Conservation (phyloP, 2,329 filamentous ascomycete species). For the Aspergillus sp. region DNA sequence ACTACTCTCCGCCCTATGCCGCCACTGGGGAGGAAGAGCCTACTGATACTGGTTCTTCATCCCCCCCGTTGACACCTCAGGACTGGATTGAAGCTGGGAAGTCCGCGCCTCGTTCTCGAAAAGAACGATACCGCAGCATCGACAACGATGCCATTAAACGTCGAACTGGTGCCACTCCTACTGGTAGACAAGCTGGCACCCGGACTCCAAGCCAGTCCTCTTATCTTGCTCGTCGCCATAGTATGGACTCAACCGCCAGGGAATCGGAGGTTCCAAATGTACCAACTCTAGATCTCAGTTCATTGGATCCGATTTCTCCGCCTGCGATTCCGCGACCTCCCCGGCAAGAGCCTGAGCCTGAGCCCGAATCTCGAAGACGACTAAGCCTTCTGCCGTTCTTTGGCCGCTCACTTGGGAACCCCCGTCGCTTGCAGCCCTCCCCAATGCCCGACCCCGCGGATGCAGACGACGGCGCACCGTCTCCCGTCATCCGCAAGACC, state of each 20-base stretch:
- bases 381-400: constrained; percentile 35
- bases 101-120: constrained; percentile 15
- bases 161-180: constrained; percentile 2
- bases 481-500: constrained; percentile 28
- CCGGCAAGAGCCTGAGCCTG: constrained; percentile 7
- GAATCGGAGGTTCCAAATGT: constrained; percentile 21
- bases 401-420: constrained; percentile 17
- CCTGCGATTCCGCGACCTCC: constrained; percentile 12
- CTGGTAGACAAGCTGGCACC: constrained; percentile 7
- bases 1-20: constrained; percentile 3
- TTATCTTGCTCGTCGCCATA: constrained; percentile 22
- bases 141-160: constrained; percentile 4
- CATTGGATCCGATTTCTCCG: constrained; percentile 15
- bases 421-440: constrained; percentile 21
- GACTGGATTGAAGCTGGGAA: constrained; percentile 40
- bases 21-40: too few species aligned
- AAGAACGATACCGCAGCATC: constrained; percentile 5
- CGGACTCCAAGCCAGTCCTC: constrained; percentile 18
- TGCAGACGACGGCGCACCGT: constrained; percentile 27
- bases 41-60: constrained; percentile 10
- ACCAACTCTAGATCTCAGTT: constrained; percentile 22
- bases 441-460: constrained; percentile 20
- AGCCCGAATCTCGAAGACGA: constrained; percentile 23
- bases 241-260: constrained; percentile 18
- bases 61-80: constrained; percentile 33